Evolutionary conservation across 2,329 filamentous ascomycete species (phyloP).

Genomic region (Trichoderma atroviride): DNA sequence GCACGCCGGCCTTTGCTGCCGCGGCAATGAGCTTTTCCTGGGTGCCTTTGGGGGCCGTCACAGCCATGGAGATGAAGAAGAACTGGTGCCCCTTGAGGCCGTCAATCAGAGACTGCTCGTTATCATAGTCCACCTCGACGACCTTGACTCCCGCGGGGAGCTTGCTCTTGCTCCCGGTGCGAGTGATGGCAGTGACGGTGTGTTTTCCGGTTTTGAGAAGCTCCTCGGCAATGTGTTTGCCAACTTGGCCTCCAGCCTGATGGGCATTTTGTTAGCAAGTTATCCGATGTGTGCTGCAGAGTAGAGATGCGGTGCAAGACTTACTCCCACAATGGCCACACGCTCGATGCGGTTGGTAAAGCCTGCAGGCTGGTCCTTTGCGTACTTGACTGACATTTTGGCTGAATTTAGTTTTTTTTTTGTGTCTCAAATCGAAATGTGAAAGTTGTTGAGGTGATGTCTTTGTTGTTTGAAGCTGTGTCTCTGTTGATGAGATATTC

Average conservation of each 20-base stretch:
- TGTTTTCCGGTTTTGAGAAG: constrained; percentile 56
- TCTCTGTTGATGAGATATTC: not conserved
- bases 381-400: constrained; percentile 36
- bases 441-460: not conserved
- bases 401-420: not conserved
- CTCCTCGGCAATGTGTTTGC: constrained; percentile 43
- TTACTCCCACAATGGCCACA: constrained; percentile 53
- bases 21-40: constrained; percentile 52
- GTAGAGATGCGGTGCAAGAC: constrained; percentile 30
- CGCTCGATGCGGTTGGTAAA: constrained; percentile 48
- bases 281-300: not conserved
- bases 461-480: not conserved
- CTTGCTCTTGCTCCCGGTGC: constrained; percentile 45
- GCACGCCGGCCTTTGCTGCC: constrained; percentile 53
- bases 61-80: constrained; percentile 54
- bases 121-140: constrained; percentile 48
- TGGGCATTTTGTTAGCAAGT: not conserved
- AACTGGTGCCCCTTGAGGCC: constrained; percentile 58
- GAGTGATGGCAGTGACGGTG: constrained; percentile 55
- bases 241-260: constrained; percentile 42
- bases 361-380: constrained; percentile 42
- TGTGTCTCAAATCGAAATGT: not conserved
- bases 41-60: constrained; percentile 44
- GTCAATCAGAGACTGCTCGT: constrained; percentile 46
- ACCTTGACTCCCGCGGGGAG: constrained; percentile 49